Base-by-base conservation (phyloP, 768 basidiomycete species). In the Lactarius akahatsu region DNA sequence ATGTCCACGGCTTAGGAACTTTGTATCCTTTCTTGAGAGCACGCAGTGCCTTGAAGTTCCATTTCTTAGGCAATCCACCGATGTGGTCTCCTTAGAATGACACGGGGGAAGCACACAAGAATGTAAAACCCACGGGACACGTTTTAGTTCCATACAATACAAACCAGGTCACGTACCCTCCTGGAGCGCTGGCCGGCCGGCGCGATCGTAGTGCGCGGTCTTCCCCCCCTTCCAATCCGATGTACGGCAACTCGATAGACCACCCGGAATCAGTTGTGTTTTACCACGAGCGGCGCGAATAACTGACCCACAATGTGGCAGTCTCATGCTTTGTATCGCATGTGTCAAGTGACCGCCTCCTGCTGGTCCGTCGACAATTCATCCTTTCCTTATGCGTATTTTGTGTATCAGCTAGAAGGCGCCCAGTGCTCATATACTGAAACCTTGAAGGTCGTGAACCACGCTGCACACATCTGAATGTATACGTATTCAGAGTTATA, bases 71-170 rank as follows among this genome's bases (percentile, higher is more conserved):
- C 57, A 52, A 58, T 41, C 50, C 55, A n/a, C 61, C 32, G 38
- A 57, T 57, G 28, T 62, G 8, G 65, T 57, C 60, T 41, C 52
- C 20, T 13, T 61, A 58, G 30, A 45, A 32, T 47, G 45, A 30
- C 34, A 58, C 57, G 57, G n/a, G n/a, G 50, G 62, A 67, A 67
- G 66, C 34, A 59, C 57, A 41, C 16, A 41, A 50, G 11, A 54
- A n/a, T 62, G 50, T 32, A 43, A 63, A 54, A 60, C 57, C 58
- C 66, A 67, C 62, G 66, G 66, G 63, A 57, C 50, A 45, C 57
- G 36, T 34, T 32, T 60, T 62, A 56, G 36, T 32, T 52, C 41
- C 20, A 26, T 7, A 16, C 38, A 13, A 52, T 47, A 28, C 41
- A 28, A n/a, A 43, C n/a, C 32, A 26, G 26, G 57, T 45, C 38